Percentiles rank a stretch among this genome's conserved stretches.
Conservation (phyloP, 2,329 filamentous ascomycete genomes). For the Paraphaeosphaeria minitans region DNA sequence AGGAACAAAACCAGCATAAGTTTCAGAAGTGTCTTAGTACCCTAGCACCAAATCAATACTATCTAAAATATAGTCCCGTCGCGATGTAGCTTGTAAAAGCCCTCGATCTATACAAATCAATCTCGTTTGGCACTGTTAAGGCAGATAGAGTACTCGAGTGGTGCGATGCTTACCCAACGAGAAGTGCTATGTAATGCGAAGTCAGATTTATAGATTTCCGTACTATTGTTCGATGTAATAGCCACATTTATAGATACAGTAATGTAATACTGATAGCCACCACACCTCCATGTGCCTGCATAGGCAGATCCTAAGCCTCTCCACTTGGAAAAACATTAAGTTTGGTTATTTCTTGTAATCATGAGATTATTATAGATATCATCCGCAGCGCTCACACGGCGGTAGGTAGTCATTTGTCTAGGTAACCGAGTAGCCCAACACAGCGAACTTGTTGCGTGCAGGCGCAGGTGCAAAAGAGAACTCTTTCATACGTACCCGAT, state of each 20-base stretch:
- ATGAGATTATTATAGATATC: too few species aligned
- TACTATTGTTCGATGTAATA: slow-evolving; percentile 8
- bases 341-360: too few species aligned
- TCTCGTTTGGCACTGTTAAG: slow-evolving; percentile 52
- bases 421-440: too few species aligned
- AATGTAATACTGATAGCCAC: slow-evolving; percentile 49
- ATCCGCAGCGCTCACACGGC: too few species aligned
- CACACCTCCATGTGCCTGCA: slow-evolving; percentile 46
- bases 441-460: too few species aligned
- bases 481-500: too few species aligned
- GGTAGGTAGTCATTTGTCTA: too few species aligned
- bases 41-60: slow-evolving; percentile 41
- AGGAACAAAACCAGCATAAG: slow-evolving; percentile 17
- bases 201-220: slow-evolving; percentile 39
- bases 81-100: slow-evolving; percentile 49
- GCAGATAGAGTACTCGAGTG: slow-evolving; percentile 46
- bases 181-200: slow-evolving; percentile 29
- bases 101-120: slow-evolving; percentile 50
- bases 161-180: slow-evolving; percentile 48
- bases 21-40: slow-evolving; percentile 15
- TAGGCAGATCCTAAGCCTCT: slow-evolving; percentile 15
- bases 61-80: slow-evolving; percentile 44
- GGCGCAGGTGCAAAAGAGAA: too few species aligned
- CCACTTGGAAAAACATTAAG: too few species aligned
- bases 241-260: slow-evolving; percentile 46